Base-by-base conservation (phyloP, 2,329 filamentous ascomycete species). In the Waltergamsia citrina region DNA sequence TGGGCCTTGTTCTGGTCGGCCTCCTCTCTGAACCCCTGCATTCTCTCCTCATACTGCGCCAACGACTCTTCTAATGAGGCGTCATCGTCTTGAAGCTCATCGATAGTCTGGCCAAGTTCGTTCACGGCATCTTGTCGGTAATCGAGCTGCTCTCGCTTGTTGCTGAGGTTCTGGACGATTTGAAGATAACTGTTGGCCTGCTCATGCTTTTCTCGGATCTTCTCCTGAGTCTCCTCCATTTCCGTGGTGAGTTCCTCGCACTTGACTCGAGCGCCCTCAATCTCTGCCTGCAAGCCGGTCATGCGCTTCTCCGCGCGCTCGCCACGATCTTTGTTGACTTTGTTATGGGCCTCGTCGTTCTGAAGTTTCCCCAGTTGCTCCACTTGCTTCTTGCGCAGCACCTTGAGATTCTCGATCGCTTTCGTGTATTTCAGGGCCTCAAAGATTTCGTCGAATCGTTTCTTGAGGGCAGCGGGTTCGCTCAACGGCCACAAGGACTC, bases 401-500 rank as follows among this genome's bases (percentile, higher is more conserved):
- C 56, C 52, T 94, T 95, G 53, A 98, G 83, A 54, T 94, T 94
- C 29, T 95, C 88, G 39, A 98, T 94, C 14, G 88, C 92, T 51
- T 94, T 95, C 22, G 88, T 94, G 57, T 96, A 98, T 54, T 94
- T 95, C 59, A 85, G 69, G 2, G 92, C 92, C 59, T 96, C 92
- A 45, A 98, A 98, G 9, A 98, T 98, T 53, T 94, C 86, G 51
- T 98, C 92, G 40, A 98, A 98, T 34, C 80, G 82, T 56, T 93
- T 93, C 60, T 98, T 98, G 33, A 98, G 65, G 1, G 75, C 76
- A 1, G 74, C 66, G 0, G 92, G 86, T 49, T 94, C 85, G 51
- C 86, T 93, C 70, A 98, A 79, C 0, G 92, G 92, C 92, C 92
- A 98, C 19, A 96, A 61, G 18, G 90, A 95, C 45, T 98, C 92